Evolutionary conservation across 1,284 basidiomycete genomes (phyloP), one percentile per base, ranked within the genome.

Genomic region (Irpex sp.): DNA sequence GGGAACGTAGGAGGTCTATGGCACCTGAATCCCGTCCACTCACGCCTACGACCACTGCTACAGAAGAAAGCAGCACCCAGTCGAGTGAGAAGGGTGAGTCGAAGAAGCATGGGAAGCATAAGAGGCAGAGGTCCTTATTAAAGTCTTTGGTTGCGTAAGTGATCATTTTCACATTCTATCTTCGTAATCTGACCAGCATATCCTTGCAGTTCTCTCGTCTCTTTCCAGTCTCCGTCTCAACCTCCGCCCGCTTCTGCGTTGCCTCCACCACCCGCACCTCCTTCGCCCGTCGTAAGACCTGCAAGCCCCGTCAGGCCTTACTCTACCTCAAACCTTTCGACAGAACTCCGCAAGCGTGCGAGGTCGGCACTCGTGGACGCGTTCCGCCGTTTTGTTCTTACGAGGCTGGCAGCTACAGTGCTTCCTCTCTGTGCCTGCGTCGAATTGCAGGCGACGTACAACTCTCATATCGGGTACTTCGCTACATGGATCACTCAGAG

Each of bases 311-410:
- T 58, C 11, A 54, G 61, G 59, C 11, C 63, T 58, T 3, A 65
- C 60, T 8, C 43, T 26, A 19, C 9, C 9, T 19, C 49, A 17
- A 51, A 51, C 17, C n/a, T 51, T 17, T 65, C 68, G 1, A 65
- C 68, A n/a, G 58, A 61, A 43, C 82, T 92, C 61, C 85, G 91
- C 35, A 79, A 83, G 58, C 83, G 84, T 62, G 92, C 92, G 2
- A 88, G 92, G 37, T 89, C 91, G 7, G 77, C 83, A 2, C 81
- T 95, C 9, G 83, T 94, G 13, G 91, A 95, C 70, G 81, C 86
- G 3, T 94, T 88, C 72, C 83, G 92, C 17, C 82, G 82, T 19
- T 83, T 87, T 70, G 84, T 93, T 33, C 71, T 92, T 26, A 77
- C 83, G 33, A 70, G 71, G 61, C 75, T 85, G 65, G 55, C 49